Base-by-base conservation (phyloP, 106 monocot species). In the Dendrobium catenatum region DNA sequence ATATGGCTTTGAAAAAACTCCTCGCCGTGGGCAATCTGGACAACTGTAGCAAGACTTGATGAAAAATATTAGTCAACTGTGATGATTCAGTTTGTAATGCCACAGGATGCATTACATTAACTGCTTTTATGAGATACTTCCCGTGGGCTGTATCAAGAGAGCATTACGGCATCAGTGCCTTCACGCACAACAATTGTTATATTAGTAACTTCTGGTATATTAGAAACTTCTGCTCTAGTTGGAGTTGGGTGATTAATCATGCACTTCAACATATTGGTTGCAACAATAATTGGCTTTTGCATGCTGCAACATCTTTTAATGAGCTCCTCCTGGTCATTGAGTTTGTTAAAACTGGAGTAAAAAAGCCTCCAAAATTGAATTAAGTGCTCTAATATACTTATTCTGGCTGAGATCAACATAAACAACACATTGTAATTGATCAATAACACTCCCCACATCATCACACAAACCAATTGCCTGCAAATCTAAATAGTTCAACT, bases 231-330 rank as follows among this genome's bases (percentile, higher is more conserved):
- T 42, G 96, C 96, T 78, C 96, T 94, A 18, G 96, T 97, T 68
- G 96, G 96, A 80, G 96, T 94, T 67, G 94, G 96, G 85, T 97
- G 96, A 44, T 89, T 80, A 79, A 97, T 97, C 96, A 97, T 97
- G 89, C 96, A 94, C 54, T 97, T 94, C 68, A 97, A 77, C 96
- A 97, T 97, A 75, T 97, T 97, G 66, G 96, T 97, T 51, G 96
- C 96, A 18, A 97, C 94, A 66, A 97, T 97, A 9, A 94, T 94
- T 47, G 94, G 92, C 78, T 97, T 97, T 67, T 90, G 75, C 94
- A 94, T 94, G 81, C 89, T 92, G 26, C 92, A 86, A 51, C 94
- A 97, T 78, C 83, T 87, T 84, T 85, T 86, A 44, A 97, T 94
- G 49, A 97, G 94, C 43, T 97, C 96, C 75, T 89, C 92, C 96